Conservation (phyloP, 331 rosid species). For the Spiraea crenata region DNA sequence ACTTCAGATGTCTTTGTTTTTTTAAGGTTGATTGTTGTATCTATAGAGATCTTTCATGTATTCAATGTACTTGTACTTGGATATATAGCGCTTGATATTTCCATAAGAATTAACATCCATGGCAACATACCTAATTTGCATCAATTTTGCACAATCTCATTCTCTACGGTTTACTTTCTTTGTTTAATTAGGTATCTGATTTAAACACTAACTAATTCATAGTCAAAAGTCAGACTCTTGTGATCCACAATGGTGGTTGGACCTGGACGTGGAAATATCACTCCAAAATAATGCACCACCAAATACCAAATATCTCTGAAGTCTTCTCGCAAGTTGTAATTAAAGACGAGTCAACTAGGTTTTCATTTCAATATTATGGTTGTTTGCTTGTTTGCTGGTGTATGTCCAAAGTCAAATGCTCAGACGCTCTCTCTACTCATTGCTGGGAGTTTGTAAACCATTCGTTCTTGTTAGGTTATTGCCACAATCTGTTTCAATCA, state of each 20-base stretch:
- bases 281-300: neutral
- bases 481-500: neutral
- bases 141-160: neutral
- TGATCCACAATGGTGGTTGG: slow-evolving; percentile 4
- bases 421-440: neutral
- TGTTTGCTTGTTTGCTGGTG: neutral
- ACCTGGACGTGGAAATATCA: slow-evolving; percentile 22
- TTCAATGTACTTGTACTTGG: no score
- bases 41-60: no score
- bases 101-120: no score
- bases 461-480: slow-evolving; percentile 9
- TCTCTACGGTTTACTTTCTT: neutral
- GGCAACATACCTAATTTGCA: neutral
- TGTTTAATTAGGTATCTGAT: neutral
- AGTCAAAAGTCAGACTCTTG: neutral
- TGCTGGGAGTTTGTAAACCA: slow-evolving; percentile 17
- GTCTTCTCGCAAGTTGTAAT: neutral
- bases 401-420: slow-evolving; percentile 17
- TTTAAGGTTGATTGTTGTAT: no score
- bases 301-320: neutral
- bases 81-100: no score
- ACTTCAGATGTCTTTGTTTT: no score
- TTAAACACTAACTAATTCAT: neutral
- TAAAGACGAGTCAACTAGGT: slow-evolving; percentile 7
- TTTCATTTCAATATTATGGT: neutral